Evolutionary conservation across 1,284 basidiomycete genomes (phyloP).

Genomic region (Tilletia horrida): DNA sequence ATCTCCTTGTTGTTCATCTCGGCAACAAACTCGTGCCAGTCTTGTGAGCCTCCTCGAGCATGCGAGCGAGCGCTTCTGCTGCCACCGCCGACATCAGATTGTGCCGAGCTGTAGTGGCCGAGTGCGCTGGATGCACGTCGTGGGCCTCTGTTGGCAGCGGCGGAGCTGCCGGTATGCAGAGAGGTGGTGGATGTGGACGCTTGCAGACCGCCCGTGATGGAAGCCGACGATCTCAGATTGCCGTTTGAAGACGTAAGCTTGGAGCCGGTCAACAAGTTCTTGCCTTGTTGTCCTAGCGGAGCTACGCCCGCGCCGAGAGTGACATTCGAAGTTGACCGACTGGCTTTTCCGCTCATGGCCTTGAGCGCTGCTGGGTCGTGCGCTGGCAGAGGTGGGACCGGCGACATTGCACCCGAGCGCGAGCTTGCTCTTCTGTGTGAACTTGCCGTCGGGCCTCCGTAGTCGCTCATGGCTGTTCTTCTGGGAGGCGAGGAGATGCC

Average conservation of each 20-base stretch:
- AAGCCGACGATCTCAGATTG: background rate
- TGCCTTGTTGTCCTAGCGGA: constrained; percentile 36
- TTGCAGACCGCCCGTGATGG: background rate
- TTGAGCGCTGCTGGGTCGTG: constrained; percentile 21
- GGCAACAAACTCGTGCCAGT: constrained; percentile 45
- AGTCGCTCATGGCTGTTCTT: constrained; percentile 30
- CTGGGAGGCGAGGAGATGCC: constrained; percentile 15
- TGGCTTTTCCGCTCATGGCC: constrained; percentile 27
- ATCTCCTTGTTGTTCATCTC: constrained; percentile 43
- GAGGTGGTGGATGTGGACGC: constrained; percentile 9
- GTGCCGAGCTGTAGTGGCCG: constrained; percentile 24
- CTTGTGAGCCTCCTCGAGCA: constrained; percentile 25
- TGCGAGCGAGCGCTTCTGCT: constrained; percentile 16
- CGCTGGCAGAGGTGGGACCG: constrained; percentile 29
- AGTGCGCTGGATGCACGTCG: constrained; percentile 25
- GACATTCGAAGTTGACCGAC: too few relatives aligned
- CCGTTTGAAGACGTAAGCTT: background rate
- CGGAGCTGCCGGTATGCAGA: background rate
- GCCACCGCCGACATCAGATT: background rate
- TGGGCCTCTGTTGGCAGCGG: background rate
- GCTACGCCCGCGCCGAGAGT: constrained; percentile 29
- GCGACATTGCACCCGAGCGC: constrained; percentile 23
- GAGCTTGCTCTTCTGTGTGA: constrained; percentile 17
- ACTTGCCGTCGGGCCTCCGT: constrained; percentile 23
- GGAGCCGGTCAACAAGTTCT: constrained; percentile 26